phyloP scores from a whole-genome alignment of 2,329 filamentous ascomycete genomes.

The Diaporthe citri region DNA sequence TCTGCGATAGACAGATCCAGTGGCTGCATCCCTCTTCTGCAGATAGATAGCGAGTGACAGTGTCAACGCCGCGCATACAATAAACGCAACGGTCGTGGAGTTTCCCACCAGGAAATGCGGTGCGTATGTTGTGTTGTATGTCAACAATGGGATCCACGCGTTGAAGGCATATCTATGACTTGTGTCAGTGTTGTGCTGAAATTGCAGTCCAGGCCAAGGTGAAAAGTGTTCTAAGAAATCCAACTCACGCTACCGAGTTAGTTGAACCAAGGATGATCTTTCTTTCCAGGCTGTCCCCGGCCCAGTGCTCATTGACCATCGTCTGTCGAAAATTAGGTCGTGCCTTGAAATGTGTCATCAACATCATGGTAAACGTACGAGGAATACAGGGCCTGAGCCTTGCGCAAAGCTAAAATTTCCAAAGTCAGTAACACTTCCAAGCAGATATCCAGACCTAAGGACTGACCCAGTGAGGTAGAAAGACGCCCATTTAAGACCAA shows the following conservation, averaged over 20 bases:
- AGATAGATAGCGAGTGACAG: conserved; percentile 43
- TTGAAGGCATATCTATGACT: conserved; percentile 44
- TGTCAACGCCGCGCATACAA: conserved; percentile 43
- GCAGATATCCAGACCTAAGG: neutral
- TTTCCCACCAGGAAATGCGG: conserved; percentile 45
- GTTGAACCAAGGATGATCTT: conserved; percentile 45
- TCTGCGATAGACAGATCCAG: neutral
- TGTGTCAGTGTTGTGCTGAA: neutral
- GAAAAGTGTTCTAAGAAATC: neutral
- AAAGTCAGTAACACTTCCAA: neutral
- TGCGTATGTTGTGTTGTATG: conserved; percentile 45
- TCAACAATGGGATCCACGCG: conserved; percentile 45
- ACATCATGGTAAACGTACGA: conserved; percentile 24
- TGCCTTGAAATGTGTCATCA: too few species aligned
- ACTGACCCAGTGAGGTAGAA: conserved; percentile 44
- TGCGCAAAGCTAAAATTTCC: conserved; percentile 41
- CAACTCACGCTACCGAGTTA: conserved; percentile 43
- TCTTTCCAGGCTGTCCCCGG: conserved; percentile 43
- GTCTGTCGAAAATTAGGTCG: conserved; percentile 35
- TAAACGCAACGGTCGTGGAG: conserved; percentile 43
- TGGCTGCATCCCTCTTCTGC: conserved; percentile 40
- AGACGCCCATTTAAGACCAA: conserved; percentile 45
- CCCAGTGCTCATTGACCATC: conserved; percentile 46
- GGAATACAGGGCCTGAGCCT: conserved; percentile 45
- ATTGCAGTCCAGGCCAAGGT: neutral